These are phyloP conservation scores for Sphaceloma murrayae DNA, from an alignment of 2,329 filamentous ascomycete species.

Conservation along the genomic window DNA sequence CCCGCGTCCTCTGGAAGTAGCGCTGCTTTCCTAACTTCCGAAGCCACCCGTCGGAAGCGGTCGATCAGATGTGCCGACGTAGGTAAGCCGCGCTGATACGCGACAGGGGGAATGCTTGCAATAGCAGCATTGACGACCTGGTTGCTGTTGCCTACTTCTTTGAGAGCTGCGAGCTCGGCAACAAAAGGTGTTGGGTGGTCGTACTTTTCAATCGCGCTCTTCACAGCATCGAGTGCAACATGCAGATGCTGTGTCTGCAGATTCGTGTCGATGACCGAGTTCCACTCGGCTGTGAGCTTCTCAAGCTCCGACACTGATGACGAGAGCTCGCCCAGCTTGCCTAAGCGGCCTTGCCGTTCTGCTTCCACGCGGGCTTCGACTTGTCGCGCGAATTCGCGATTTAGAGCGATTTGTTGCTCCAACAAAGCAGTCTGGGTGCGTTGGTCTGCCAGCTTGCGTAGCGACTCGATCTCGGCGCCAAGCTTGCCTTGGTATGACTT, in stretches of 20 bases:
- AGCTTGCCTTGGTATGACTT: constrained; percentile 71
- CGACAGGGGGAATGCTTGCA: constrained; percentile 85
- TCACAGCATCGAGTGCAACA: constrained; percentile 88
- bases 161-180: constrained; percentile 84
- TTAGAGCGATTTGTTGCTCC: constrained; percentile 81
- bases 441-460: constrained; percentile 71
- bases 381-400: constrained; percentile 70
- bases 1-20: constrained; percentile 88
- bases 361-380: constrained; percentile 75
- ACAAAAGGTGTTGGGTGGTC: constrained; percentile 71
- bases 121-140: constrained; percentile 81
- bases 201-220: constrained; percentile 67
- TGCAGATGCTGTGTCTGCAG: constrained; percentile 92
- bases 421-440: constrained; percentile 74
- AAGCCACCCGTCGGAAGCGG: constrained; percentile 85
- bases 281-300: constrained; percentile 80
- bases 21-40: constrained; percentile 87
- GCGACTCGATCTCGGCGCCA: constrained; percentile 66
- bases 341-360: constrained; percentile 77
- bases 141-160: constrained; percentile 73
- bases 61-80: constrained; percentile 81
- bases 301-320: constrained; percentile 73
- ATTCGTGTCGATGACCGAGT: constrained; percentile 79
- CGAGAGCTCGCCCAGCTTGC: constrained; percentile 73
- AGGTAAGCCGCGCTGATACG: constrained; percentile 86